Conservation (phyloP, 2,329 filamentous ascomycete genomes). For the Ceratocystis papillata region DNA sequence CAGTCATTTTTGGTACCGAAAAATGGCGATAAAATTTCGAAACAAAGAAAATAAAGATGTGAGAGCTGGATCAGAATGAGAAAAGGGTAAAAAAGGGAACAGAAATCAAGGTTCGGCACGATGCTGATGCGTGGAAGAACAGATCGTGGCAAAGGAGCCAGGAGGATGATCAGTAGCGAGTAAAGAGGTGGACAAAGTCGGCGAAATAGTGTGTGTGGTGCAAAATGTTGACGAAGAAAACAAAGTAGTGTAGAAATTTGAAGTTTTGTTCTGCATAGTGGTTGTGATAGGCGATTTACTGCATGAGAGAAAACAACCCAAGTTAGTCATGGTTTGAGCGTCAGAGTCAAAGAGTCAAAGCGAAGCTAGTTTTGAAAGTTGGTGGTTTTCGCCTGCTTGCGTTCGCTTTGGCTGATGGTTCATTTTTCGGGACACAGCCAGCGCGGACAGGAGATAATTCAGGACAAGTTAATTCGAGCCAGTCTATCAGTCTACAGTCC, state of each 20-base stretch:
- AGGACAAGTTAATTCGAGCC: no score
- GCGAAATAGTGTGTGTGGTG: conserved; percentile 15
- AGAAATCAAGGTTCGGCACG: conserved; percentile 20
- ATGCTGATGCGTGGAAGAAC: conserved; percentile 16
- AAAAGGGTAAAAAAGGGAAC: background rate
- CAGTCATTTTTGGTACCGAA: background rate
- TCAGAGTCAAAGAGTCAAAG: background rate
- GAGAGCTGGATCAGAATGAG: background rate
- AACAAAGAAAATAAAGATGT: background rate
- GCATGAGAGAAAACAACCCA: background rate
- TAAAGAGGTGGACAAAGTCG: conserved; percentile 6
- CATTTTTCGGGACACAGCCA: background rate
- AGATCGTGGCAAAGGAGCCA: background rate
- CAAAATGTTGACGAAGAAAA: conserved; percentile 12
- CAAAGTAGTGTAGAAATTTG: conserved; percentile 15
- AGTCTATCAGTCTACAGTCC: background rate
- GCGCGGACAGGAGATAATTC: background rate
- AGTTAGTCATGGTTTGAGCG: conserved; percentile 11
- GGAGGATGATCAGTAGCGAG: conserved; percentile 21
- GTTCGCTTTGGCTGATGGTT: background rate
- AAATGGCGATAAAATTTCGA: background rate
- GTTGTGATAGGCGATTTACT: conserved; percentile 17
- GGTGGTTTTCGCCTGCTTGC: background rate
- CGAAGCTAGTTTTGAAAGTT: background rate
- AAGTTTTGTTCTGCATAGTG: conserved; percentile 22